Base-by-base conservation (phyloP, 345 rosid genomes). In the Ceriops decandra region DNA sequence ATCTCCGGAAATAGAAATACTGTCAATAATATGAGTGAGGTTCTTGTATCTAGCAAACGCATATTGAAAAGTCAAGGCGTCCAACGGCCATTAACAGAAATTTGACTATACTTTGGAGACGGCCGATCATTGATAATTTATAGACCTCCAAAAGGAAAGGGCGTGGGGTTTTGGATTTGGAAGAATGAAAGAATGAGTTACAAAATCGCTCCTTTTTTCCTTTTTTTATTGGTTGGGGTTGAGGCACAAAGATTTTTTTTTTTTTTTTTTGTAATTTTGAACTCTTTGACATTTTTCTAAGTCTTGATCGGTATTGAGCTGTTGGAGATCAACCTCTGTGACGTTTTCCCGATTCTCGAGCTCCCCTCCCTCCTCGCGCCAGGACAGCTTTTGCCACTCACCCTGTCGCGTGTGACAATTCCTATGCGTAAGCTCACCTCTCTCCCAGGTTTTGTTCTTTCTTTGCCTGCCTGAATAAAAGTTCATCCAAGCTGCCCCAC, bases 331-430 rank as follows among this genome's bases (percentile, higher is more conserved):
- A 32, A 32, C 35, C 35, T 32, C 7, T 32, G 35, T 32, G 35
- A 32, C 62, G 71, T 76, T 74, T 74, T 69, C 85, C 82, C 35
- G 80, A 80, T 79, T 83, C 84, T 82, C 81, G 4, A 75, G 84
- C 79, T 78, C 70, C 65, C 52, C 72, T 70, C 63, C 69, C 32
- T 31, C 32, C 32, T 5, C 4, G 5, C 32, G 32, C 67, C 9
- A 62, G 35, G 70, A 62, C 85, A 86, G 82, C 68, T 71, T 82
- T 74, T 84, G 4, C 49, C 78, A 87, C 78, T 83, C 74, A 63
- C 80, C 85, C 83, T 72, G 74, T 79, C 81, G 72, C 79, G 67
- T 38, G 63, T 67, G 62, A 72, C 57, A 61, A 67, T 32, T 54
- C 78, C 78, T 77, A 80, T 80, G 72, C 80, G 73, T 72, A 54